Percentiles rank a stretch among this genome's conserved stretches.
Conservation (phyloP, 139 green algal species). For the Chlamydomonas incerta region DNA sequence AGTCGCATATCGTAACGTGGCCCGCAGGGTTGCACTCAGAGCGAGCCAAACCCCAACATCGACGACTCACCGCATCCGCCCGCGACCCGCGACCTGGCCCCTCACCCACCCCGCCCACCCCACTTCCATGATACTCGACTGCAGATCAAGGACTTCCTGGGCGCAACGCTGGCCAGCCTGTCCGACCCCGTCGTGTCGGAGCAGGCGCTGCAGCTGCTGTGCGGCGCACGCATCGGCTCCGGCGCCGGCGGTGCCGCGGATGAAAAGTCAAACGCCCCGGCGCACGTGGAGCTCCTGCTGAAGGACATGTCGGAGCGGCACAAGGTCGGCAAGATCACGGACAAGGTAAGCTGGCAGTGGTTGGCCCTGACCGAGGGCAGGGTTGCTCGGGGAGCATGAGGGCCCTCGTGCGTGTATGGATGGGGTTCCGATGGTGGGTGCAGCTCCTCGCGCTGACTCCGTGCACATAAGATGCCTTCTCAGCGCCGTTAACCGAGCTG, state of each 20-base stretch:
- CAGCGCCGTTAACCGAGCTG: too few relatives aligned
- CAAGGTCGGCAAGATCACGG: background rate
- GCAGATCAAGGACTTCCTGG: slow-evolving; percentile 7
- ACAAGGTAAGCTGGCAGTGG: background rate
- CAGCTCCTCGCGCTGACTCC: too few relatives aligned
- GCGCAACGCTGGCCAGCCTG: background rate
- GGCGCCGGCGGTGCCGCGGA: background rate
- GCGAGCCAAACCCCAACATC: too few relatives aligned
- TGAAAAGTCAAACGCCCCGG: background rate
- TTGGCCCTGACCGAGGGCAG: too few relatives aligned
- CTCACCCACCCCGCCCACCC: too few relatives aligned
- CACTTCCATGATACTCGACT: too few relatives aligned
- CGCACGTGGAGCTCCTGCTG: background rate
- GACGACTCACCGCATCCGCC: too few relatives aligned
- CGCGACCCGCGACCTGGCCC: too few relatives aligned
- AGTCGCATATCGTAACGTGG: too few relatives aligned
- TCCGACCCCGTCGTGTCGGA: background rate
- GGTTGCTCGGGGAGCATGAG: background rate
- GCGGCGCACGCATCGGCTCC: background rate
- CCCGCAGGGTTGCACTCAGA: too few relatives aligned
- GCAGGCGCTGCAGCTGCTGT: slow-evolving; percentile 6
- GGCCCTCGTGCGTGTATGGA: too few relatives aligned
- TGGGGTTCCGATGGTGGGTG: too few relatives aligned
- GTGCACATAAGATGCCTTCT: background rate
- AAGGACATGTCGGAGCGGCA: background rate